Conservation (phyloP, 2,329 filamentous ascomycete genomes). For the Exophiala phaeomuriformis region DNA sequence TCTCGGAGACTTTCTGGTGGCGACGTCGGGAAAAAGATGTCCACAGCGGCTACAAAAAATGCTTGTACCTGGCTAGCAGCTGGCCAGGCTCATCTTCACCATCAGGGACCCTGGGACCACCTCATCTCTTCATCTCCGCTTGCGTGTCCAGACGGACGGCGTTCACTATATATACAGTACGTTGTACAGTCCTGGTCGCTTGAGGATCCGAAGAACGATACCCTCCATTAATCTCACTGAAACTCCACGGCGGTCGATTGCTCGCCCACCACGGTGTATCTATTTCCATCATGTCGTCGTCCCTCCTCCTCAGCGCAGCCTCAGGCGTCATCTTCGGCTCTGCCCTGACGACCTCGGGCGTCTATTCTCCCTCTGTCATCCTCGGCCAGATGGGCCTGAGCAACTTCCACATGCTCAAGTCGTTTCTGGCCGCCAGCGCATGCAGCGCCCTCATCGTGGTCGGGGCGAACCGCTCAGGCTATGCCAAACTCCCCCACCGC, state of each 20-base stretch:
- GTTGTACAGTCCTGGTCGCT: background rate
- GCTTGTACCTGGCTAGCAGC: too few relatives aligned
- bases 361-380: slow-evolving; percentile 55
- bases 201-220: too few relatives aligned
- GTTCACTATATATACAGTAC: background rate
- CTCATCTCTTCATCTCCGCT: too few relatives aligned
- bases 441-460: slow-evolving; percentile 51
- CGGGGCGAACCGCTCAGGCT: slow-evolving; percentile 39
- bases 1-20: too few relatives aligned
- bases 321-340: slow-evolving; percentile 56
- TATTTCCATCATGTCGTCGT: slow-evolving; percentile 10
- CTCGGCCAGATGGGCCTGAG: slow-evolving; percentile 53
- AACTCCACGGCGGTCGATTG: background rate
- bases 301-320: slow-evolving; percentile 29
- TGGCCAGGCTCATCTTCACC: too few relatives aligned
- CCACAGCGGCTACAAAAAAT: too few relatives aligned
- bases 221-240: background rate
- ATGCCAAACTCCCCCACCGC: slow-evolving; percentile 43
- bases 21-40: too few relatives aligned
- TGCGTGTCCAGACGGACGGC: too few relatives aligned
- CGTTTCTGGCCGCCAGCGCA: slow-evolving; percentile 56
- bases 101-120: too few relatives aligned
- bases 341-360: slow-evolving; percentile 53
- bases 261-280: too few relatives aligned
- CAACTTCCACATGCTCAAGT: slow-evolving; percentile 60